Base-by-base conservation (phyloP, 352 stramenopile species). In the Thalassiosira pacifica region DNA sequence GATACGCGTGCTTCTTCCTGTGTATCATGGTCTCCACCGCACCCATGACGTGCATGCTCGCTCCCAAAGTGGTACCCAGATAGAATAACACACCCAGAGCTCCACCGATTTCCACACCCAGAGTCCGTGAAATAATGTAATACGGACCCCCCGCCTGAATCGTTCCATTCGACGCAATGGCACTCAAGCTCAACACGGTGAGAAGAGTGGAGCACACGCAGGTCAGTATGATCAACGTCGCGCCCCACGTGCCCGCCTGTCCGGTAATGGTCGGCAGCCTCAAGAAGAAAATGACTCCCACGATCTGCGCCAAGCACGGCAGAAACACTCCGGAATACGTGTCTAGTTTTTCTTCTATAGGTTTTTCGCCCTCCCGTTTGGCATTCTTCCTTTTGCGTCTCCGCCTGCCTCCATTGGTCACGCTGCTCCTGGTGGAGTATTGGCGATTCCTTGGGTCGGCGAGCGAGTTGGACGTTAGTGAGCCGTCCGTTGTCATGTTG, bases 71-170 rank as follows among this genome's bases (percentile, higher is more conserved):
- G 2, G 92, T 95, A n/a, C 92, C 93, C 76, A 98, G 92, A 82
- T 98, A 98, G 80, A 98, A 98, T 48, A 98, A 92, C 10, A 98
- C 73, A 11, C 96, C 96, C 26, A 98, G 93, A 0, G 96, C 93
- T 22, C 95, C 96, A 13, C 96, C 96, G 68, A 97, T 95, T 82
- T 98, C 94, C 0, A 96, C 89, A 0, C 96, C 96, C 0, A 97
- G 80, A 11, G 93, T 92, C 37, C 92, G 77, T 53, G 78, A 91
- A 26, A 96, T 93, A 22, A 96, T 93, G 66, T 93, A 95, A 74
- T 96, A 96, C n/a, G 93, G 91, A 19, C 93, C 93, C 18, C 93
- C 93, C 26, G 89, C 96, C 52, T 85, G 71, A 86, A 98, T 96
- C 9, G 84, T 90, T 10, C 96, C 96, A 83, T 98, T 98, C 73